A percentile compares a stretch with the other conserved stretches of the same genome.
These are phyloP conservation scores for Penicillium sp. DNA, from an alignment of 2,329 filamentous ascomycete genomes.

Conservation along the genomic window DNA sequence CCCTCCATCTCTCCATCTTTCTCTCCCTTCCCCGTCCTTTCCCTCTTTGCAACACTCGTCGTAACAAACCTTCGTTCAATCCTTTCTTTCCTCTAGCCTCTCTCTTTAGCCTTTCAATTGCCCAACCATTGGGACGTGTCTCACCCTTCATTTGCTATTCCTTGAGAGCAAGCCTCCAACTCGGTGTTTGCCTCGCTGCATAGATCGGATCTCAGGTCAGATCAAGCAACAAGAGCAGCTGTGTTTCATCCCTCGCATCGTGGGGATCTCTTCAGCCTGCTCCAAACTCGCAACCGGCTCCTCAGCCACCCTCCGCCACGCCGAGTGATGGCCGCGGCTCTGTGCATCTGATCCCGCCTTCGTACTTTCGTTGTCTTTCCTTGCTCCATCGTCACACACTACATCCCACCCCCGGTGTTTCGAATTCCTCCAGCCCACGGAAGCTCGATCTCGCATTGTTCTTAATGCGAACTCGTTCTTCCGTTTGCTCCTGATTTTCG, in stretches of 20 bases:
- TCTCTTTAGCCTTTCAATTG: too few relatives aligned
- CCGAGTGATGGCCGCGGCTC: neutral
- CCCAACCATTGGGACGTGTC: too few relatives aligned
- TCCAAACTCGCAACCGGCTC: slow-evolving; percentile 1
- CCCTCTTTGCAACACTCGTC: neutral
- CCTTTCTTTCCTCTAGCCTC: slow-evolving; percentile 5
- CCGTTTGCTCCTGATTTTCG: neutral
- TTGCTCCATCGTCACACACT: slow-evolving; percentile 3
- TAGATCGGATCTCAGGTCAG: slow-evolving; percentile 14
- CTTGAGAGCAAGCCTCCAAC: slow-evolving; percentile 13
- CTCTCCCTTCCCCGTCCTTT: neutral
- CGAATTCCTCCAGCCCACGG: slow-evolving; percentile 16
- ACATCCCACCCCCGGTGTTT: slow-evolving; percentile 10
- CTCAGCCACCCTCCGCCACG: neutral
- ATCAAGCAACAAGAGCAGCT: slow-evolving; percentile 5
- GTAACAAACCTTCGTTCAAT: neutral
- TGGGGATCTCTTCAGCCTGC: neutral
- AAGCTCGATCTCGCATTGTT: slow-evolving; percentile 9
- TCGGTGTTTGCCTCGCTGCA: slow-evolving; percentile 8
- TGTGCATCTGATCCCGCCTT: slow-evolving; percentile 3
- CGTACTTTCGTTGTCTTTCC: slow-evolving; percentile 2
- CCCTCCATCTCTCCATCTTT: slow-evolving; percentile 1
- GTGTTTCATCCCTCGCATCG: neutral
- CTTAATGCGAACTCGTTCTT: slow-evolving; percentile 9
- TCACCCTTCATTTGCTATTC: slow-evolving; percentile 2